These are phyloP conservation scores for Actinomortierella ambigua DNA, from an alignment of 371 early-diverging fungal genomes.

Conservation along the genomic window DNA sequence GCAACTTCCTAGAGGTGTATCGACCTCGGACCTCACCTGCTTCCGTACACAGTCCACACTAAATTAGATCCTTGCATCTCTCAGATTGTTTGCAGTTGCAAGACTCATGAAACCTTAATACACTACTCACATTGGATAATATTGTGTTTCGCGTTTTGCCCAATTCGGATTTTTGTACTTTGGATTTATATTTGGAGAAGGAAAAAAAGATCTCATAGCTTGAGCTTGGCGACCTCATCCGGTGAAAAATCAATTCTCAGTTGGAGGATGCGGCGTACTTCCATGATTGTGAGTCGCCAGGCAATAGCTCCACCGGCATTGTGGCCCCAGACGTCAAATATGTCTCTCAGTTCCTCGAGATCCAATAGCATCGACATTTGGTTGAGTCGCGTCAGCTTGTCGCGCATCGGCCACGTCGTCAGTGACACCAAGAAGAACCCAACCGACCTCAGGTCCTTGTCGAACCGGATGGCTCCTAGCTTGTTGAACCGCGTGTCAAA, in stretches of 20 bases:
- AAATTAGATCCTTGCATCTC: too few species aligned
- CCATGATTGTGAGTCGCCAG: conserved; percentile 70
- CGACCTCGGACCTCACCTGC: too few species aligned
- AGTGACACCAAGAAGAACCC: conserved; percentile 70
- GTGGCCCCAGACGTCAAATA: conserved; percentile 75
- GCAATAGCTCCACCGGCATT: conserved; percentile 62
- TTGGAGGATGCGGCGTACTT: conserved; percentile 59
- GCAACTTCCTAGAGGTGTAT: too few species aligned
- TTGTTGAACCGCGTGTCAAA: conserved; percentile 80
- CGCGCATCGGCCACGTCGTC: conserved; percentile 71
- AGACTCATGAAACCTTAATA: too few species aligned
- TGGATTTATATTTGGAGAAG: too few species aligned
- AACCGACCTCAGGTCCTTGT: conserved; percentile 85
- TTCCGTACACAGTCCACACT: too few species aligned
- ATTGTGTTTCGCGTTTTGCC: too few species aligned
- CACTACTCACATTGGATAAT: too few species aligned
- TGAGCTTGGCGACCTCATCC: conserved; percentile 51
- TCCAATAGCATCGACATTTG: conserved; percentile 84
- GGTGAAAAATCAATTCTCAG: conserved; percentile 54
- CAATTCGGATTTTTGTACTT: too few species aligned
- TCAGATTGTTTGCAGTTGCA: too few species aligned
- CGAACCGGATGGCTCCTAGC: conserved; percentile 84
- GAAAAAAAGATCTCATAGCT: too few species aligned
- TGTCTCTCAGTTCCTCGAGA: conserved; percentile 76
- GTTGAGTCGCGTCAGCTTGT: conserved; percentile 76